A percentile compares a stretch with the other conserved stretches of the same genome.
phyloP scores from a whole-genome alignment of 345 rosid species.

The Nasturtium officinale region DNA sequence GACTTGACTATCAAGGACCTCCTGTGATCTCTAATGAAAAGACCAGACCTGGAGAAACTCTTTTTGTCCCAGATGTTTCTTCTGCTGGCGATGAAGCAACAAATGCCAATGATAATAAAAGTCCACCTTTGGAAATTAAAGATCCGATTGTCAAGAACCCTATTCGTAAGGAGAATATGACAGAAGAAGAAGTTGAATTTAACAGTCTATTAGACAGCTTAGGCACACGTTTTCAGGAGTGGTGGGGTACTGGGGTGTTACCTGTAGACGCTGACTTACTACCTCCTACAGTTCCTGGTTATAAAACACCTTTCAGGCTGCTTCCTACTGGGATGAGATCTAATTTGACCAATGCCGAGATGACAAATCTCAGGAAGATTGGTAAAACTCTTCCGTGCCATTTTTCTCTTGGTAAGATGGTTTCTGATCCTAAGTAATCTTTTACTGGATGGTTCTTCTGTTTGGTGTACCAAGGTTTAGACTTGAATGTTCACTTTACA shows the following conservation, averaged over 20 bases:
- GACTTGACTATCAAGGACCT: slow-evolving; percentile 77
- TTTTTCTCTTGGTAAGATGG: slow-evolving; percentile 86
- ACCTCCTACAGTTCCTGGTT: slow-evolving; percentile 76
- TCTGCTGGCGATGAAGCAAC: slow-evolving; percentile 46
- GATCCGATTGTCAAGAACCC: slow-evolving; percentile 45
- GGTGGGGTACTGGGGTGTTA: slow-evolving; percentile 99
- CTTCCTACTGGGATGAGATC: slow-evolving; percentile 97
- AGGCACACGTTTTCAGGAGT: slow-evolving; percentile 91
- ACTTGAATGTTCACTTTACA: slow-evolving; percentile 43
- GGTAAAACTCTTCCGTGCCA: slow-evolving; percentile 94
- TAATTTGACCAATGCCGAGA: slow-evolving; percentile 88
- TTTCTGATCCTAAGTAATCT: slow-evolving; percentile 18
- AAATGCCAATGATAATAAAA: slow-evolving; percentile 42
- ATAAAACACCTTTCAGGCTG: slow-evolving; percentile 94
- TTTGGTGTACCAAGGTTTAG: slow-evolving; percentile 18
- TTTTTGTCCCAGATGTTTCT: slow-evolving; percentile 75
- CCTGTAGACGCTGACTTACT: slow-evolving; percentile 97
- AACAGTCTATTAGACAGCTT: slow-evolving; percentile 74
- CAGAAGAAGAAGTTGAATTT: slow-evolving; percentile 83
- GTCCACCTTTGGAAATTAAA: slow-evolving; percentile 44
- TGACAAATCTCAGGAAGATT: slow-evolving; percentile 86
- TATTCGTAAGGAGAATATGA: slow-evolving; percentile 49
- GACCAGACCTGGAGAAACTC: slow-evolving; percentile 52
- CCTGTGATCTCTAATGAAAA: slow-evolving; percentile 45
- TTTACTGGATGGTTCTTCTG: slow-evolving; percentile 23